Percentiles rank a stretch among this genome's conserved stretches.
Conservation (phyloP, 257 asterid species). For the Penstemon newberryi region DNA sequence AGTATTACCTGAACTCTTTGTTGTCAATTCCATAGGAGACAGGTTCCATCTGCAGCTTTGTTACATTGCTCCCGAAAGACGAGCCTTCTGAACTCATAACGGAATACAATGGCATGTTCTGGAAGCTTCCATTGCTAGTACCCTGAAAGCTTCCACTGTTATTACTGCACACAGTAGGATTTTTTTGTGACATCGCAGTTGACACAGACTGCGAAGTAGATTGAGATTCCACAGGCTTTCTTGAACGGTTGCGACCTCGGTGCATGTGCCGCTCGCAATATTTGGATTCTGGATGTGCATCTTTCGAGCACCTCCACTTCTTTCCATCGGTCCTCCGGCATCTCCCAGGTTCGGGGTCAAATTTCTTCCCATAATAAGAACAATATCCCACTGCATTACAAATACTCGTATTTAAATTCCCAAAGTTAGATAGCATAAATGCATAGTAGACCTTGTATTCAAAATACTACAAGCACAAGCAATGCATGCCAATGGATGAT, state of each 20-base stretch:
- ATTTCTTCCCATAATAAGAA: constrained; percentile 89
- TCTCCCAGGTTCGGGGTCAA: constrained; percentile 97
- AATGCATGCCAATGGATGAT: not conserved
- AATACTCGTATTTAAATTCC: constrained; percentile 24
- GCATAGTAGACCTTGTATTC: too few relatives aligned
- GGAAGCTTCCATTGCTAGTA: constrained; percentile 62
- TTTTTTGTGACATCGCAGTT: constrained; percentile 55
- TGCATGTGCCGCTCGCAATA: constrained; percentile 99
- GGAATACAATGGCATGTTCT: constrained; percentile 59
- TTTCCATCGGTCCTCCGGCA: constrained; percentile 98
- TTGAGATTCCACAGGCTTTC: constrained; percentile 99
- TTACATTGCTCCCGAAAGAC: constrained; percentile 54
- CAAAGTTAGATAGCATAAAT: not conserved
- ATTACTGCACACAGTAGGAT: constrained; percentile 55
- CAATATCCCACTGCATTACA: constrained; percentile 75
- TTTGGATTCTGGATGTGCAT: constrained; percentile 94
- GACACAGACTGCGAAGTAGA: constrained; percentile 72
- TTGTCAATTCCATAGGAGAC: constrained; percentile 54
- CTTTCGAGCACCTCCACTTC: constrained; percentile 99
- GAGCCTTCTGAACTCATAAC: constrained; percentile 56
- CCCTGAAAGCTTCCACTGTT: constrained; percentile 50
- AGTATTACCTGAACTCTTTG: constrained; percentile 72
- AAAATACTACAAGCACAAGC: too few relatives aligned
- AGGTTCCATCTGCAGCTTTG: constrained; percentile 84
- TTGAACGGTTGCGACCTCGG: constrained; percentile 99